A percentile compares a stretch with the other conserved stretches of the same genome.
Evolutionary conservation across 208 protist species (phyloP).

Genomic region (Crithidia brevicula): DNA sequence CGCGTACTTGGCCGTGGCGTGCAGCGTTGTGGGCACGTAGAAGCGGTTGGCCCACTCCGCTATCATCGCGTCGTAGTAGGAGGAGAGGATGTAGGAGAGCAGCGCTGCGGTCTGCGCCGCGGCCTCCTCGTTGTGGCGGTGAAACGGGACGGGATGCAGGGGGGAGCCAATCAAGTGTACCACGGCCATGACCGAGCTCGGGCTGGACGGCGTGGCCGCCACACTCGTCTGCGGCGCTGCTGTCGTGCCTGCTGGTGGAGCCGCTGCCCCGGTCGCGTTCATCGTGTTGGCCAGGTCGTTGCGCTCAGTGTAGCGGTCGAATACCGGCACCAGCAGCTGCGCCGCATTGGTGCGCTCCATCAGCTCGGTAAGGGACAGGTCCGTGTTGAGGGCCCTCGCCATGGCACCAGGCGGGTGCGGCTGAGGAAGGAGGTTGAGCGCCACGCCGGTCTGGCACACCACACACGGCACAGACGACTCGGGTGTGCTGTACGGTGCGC

Average conservation of each 20-base stretch:
- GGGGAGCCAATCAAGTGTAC: conserved; percentile 85
- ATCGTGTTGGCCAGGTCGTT: neutral
- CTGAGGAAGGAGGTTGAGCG: conserved; percentile 77
- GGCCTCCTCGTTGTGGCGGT: conserved; percentile 78
- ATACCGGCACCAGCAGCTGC: conserved; percentile 83
- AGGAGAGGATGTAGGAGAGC: conserved; percentile 81
- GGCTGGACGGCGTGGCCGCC: conserved; percentile 14
- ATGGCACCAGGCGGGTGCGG: neutral
- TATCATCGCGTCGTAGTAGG: conserved; percentile 84
- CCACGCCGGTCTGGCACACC: conserved; percentile 77
- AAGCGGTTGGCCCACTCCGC: conserved; percentile 88
- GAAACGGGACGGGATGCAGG: conserved; percentile 78
- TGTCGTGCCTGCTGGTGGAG: neutral
- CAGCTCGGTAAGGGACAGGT: conserved; percentile 67
- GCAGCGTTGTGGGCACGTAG: conserved; percentile 69
- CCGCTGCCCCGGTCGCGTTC: neutral
- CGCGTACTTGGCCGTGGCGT: conserved; percentile 64
- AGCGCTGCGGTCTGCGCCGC: conserved; percentile 69
- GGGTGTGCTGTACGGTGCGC: conserved; percentile 76
- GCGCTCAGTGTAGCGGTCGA: conserved; percentile 57
- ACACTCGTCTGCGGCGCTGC: conserved; percentile 14
- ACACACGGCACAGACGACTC: conserved; percentile 77
- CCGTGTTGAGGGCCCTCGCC: neutral
- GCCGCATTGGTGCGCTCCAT: conserved; percentile 75
- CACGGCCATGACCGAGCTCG: conserved; percentile 50